These are phyloP conservation scores for Phialophora tarda DNA, from an alignment of 2,329 filamentous ascomycete species.

Conservation along the genomic window DNA sequence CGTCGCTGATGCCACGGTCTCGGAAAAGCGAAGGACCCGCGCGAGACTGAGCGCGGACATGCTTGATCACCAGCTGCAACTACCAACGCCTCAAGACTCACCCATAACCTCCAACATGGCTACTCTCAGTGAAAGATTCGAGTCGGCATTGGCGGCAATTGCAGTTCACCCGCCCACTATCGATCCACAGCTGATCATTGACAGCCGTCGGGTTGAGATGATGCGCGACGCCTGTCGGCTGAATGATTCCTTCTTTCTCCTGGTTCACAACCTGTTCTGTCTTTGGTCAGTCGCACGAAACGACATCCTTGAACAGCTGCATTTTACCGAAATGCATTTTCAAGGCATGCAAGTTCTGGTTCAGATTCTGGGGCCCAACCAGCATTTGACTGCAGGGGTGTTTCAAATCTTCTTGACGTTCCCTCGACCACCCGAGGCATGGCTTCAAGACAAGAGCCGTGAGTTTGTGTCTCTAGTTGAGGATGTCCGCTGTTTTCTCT, in stretches of 20 bases:
- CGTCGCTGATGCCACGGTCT: not conserved
- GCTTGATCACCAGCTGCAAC: constrained; percentile 4
- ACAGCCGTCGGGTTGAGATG: constrained; percentile 42
- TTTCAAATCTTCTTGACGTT: constrained; percentile 8
- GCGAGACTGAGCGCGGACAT: not conserved
- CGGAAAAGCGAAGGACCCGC: constrained; percentile 5
- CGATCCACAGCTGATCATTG: constrained; percentile 8
- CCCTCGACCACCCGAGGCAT: not conserved
- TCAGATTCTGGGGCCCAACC: constrained; percentile 9
- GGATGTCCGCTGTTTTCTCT: constrained; percentile 15
- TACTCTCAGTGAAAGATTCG: constrained; percentile 10
- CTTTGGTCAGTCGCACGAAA: not conserved
- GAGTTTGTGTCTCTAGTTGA: not conserved
- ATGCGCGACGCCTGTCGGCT: constrained; percentile 61
- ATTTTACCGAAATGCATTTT: constrained; percentile 3
- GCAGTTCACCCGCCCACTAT: not conserved
- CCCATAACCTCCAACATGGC: constrained; percentile 1
- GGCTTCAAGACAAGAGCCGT: not conserved
- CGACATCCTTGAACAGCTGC: constrained; percentile 5
- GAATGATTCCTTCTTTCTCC: constrained; percentile 68
- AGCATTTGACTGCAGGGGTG: constrained; percentile 6
- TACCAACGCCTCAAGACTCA: constrained; percentile 28
- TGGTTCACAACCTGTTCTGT: constrained; percentile 39
- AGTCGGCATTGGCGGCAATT: constrained; percentile 5
- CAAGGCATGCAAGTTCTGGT: constrained; percentile 13